Base-by-base conservation (phyloP, 129 eudicot genomes). In the Flaveria sonorensis region DNA sequence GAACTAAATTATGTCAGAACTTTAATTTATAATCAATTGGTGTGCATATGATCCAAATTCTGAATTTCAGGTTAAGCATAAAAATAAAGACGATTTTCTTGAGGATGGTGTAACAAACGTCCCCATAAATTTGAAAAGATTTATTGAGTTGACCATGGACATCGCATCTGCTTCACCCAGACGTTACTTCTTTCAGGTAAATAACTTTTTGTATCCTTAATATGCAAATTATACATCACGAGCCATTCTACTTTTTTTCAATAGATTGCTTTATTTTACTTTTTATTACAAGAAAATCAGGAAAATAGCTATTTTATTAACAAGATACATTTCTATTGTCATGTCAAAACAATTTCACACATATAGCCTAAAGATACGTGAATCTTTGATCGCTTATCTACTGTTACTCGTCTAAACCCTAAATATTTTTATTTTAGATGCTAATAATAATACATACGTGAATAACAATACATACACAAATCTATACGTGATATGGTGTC, bases 161-260 rank as follows among this genome's bases (percentile, higher is more conserved):
- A 71, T 94, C 71, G 80, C 94, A 65, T 94, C 99, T 76, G 96
- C 97, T 70, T 94, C 99, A 42, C 99, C 99, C n/a, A 86, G 96
- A 74, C 92, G 97, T 32, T 94, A 94, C 79, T 88, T 94, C 75
- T 94, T 94, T 91, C 97, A 94, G 99, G 99, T 94, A 83, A 48
- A 6, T 74, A 62, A n/a, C 23, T 65, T 52, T 50, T 42, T 16
- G 45, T 73, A 3, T 62, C 14, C 12, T 70, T 64, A 63, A 26
- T 53, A 52, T 39, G 21, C 6, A 11, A 46, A 63, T 18, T 59
- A 24, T 59, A 16, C 71, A 15, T 70, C 12, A 47, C 45, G 20
- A 30, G 68, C 68, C 45, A 14, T 46, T 10, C 52, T 19, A 40
- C 13, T 20, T 32, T 20, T 20, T 55, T 8, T 18, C 15, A 19